Evolutionary conservation across 176 grass and related monocot genomes (phyloP).

Genomic region (Tuctoria greenei): DNA sequence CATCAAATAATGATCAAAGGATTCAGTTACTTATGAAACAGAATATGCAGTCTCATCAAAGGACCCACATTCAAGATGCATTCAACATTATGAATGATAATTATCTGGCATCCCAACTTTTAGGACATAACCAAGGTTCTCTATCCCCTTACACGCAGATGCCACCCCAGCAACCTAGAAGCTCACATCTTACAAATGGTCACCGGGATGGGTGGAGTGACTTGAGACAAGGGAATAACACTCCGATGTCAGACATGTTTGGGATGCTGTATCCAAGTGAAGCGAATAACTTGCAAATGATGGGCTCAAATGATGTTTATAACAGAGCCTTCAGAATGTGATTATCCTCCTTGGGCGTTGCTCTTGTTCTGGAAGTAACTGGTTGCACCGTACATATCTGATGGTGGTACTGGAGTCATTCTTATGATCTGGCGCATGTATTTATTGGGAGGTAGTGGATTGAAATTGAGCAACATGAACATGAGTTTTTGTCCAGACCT

Average conservation of each 20-base stretch:
- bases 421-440: no score
- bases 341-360: slow-evolving; percentile 22
- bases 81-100: slow-evolving; percentile 70
- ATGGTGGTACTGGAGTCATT: no score
- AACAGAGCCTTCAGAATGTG: slow-evolving; percentile 84
- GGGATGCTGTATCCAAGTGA: slow-evolving; percentile 68
- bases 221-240: slow-evolving; percentile 52
- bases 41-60: slow-evolving; percentile 63
- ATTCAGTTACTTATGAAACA: slow-evolving; percentile 72
- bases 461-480: slow-evolving; percentile 34
- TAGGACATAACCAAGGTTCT: slow-evolving; percentile 54
- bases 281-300: slow-evolving; percentile 60
- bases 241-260: no score
- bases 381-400: no score
- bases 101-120: slow-evolving; percentile 64
- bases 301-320: slow-evolving; percentile 63
- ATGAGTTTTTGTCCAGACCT: slow-evolving; percentile 11
- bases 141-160: slow-evolving; percentile 60
- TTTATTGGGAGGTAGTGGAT: not conserved
- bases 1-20: slow-evolving; percentile 68
- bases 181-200: slow-evolving; percentile 53
- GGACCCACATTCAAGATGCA: slow-evolving; percentile 47
- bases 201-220: slow-evolving; percentile 87
- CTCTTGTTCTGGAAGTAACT: no score
- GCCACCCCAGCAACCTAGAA: slow-evolving; percentile 59